Percentiles rank a stretch among this genome's conserved stretches.
These are phyloP conservation scores for Russula lepida DNA, from an alignment of 768 basidiomycete genomes.

Conservation along the genomic window DNA sequence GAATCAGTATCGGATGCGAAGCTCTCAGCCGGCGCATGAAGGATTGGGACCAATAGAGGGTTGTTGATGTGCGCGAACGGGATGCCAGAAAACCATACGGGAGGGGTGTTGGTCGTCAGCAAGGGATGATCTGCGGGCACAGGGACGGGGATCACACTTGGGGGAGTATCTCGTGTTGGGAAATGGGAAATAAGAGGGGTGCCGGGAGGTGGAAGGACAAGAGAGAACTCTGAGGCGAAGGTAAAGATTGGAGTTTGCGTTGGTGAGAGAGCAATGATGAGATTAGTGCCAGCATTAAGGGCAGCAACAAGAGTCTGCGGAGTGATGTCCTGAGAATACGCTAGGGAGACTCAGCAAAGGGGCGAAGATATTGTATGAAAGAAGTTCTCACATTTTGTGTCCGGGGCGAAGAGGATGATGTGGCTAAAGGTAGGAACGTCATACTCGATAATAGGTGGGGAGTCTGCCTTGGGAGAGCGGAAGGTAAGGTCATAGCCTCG, in stretches of 20 bases:
- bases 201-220: constrained; percentile 79
- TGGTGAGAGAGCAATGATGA: constrained; percentile 74
- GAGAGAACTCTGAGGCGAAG: constrained; percentile 85
- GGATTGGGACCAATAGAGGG: constrained; percentile 75
- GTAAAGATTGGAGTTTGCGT: constrained; percentile 66
- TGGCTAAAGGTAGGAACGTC: constrained; percentile 75
- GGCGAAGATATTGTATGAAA: background rate
- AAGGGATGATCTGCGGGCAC: constrained; percentile 38
- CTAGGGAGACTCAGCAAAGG: constrained; percentile 31
- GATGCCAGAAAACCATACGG: constrained; percentile 72
- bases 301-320: constrained; percentile 74
- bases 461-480: constrained; percentile 69
- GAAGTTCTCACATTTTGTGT: constrained; percentile 63
- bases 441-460: constrained; percentile 56
- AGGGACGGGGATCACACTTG: constrained; percentile 57
- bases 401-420: constrained; percentile 78
- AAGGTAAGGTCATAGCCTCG: constrained; percentile 84
- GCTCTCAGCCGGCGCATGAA: constrained; percentile 67
- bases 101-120: constrained; percentile 40
- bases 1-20: constrained; percentile 62
- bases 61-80: constrained; percentile 58
- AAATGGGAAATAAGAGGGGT: constrained; percentile 83
- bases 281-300: constrained; percentile 63
- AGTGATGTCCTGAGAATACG: constrained; percentile 62
- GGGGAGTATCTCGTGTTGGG: constrained; percentile 57